These are phyloP conservation scores for Trametes coccinea DNA, from an alignment of 768 basidiomycete genomes.

Conservation along the genomic window DNA sequence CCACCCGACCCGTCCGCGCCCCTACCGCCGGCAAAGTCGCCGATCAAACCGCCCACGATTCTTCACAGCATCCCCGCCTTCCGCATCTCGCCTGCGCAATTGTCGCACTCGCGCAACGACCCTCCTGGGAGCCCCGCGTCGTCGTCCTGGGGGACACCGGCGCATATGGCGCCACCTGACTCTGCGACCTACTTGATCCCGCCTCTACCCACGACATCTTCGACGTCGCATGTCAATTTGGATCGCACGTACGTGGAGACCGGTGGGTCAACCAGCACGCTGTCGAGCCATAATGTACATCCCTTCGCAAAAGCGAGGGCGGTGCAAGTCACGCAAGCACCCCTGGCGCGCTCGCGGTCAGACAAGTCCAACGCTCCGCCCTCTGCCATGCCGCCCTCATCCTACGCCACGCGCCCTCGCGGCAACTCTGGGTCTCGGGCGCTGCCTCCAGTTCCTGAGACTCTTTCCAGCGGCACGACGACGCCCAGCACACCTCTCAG, in stretches of 20 bases:
- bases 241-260: slow-evolving; percentile 1
- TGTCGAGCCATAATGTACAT: slow-evolving; percentile 14
- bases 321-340: neutral
- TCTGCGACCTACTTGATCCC: slow-evolving; percentile 14
- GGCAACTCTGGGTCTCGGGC: neutral
- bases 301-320: slow-evolving; percentile 20
- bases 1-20: neutral
- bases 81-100: slow-evolving; percentile 6
- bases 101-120: neutral
- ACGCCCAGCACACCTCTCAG: neutral
- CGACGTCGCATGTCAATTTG: slow-evolving; percentile 5
- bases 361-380: neutral
- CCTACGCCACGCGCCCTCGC: neutral
- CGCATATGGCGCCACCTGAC: slow-evolving; percentile 13
- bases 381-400: neutral
- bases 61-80: slow-evolving; percentile 3
- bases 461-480: neutral
- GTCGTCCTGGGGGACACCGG: slow-evolving; percentile 16
- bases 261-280: neutral
- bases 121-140: slow-evolving; percentile 15
- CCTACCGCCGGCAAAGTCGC: neutral
- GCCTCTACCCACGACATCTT: slow-evolving; percentile 5
- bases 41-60: neutral
- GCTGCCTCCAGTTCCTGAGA: neutral
- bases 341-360: slow-evolving; percentile 6